Evolutionary conservation across 2,329 filamentous ascomycete species (phyloP), one percentile per base, ranked within the genome.

Genomic region (Colletotrichum aenigma): DNA sequence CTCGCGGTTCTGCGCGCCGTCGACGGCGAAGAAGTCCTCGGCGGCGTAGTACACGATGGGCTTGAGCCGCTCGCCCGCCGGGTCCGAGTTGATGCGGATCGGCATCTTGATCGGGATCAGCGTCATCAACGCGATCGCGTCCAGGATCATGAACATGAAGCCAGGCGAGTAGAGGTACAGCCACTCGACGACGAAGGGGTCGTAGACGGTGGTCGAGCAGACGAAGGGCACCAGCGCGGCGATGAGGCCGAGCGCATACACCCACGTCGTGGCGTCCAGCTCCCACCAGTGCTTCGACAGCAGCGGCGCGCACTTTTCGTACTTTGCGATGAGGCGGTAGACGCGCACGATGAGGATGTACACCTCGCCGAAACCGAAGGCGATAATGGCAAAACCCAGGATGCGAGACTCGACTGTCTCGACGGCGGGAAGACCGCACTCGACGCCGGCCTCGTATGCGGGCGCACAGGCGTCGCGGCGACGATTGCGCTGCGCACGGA

Each of bases 61-160:
- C 38, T 75, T 75, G 18, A 75, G 73, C 5, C 73, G 73, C 43
- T 61, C 36, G 26, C 73, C 73, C 12, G 48, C 61, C 36, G 73
- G 73, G n/a, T 75, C 73, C 64, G 73, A 75, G 73, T 75, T 75
- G 73, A 75, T 75, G 12, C 56, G 56, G 58, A 75, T 68, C n/a
- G 73, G 73, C 38, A 73, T 73, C 43, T 34, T 64, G 70, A 75
- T 75, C 4, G 73, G 73, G 26, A 75, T 73, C 64, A 75, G 21
- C 43, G 73, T 75, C 70, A 73, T 34, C 28, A 75, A 21, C 56
- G 73, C 73, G 64, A 75, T 75, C 9, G 61, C 73, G 43, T 75
- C 73, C 2, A 75, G 64, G 15, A 75, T 70, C 73, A 75, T 75
- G 73, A 75, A 75, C 73, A 75, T 75, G 58, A 75, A 75, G 56